Percentiles rank a stretch among this genome's conserved stretches.
Conservation (phyloP, 169 alveolate genomes). For the Cryptosporidium felis region DNA sequence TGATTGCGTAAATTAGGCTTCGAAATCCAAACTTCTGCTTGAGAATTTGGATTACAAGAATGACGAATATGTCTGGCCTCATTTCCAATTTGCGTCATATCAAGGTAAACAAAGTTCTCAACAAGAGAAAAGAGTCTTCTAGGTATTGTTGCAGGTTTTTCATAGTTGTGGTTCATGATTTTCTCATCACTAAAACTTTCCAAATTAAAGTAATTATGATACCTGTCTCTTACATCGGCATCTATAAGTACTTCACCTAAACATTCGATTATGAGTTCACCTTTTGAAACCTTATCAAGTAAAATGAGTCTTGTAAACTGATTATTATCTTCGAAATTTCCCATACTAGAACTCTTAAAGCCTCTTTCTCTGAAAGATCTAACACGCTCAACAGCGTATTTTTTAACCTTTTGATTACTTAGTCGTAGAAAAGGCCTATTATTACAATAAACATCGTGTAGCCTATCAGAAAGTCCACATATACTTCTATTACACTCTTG, state of each 20-base stretch:
- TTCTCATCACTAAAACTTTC: not conserved
- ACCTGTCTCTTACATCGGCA: conserved; percentile 56
- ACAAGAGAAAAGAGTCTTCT: conserved; percentile 29
- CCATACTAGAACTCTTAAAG: not conserved
- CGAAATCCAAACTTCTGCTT: conserved; percentile 62
- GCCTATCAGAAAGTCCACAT: conserved; percentile 59
- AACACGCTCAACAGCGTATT: conserved; percentile 15
- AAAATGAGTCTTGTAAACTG: conserved; percentile 24
- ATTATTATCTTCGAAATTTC: not conserved
- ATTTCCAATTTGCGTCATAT: conserved; percentile 65
- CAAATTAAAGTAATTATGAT: conserved; percentile 7
- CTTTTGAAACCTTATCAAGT: conserved; percentile 3
- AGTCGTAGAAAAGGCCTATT: conserved; percentile 49
- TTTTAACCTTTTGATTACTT: not conserved
- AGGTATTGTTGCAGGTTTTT: not conserved
- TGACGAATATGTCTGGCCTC: conserved; percentile 62
- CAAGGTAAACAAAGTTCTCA: conserved; percentile 46
- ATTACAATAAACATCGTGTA: conserved; percentile 58
- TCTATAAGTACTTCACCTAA: conserved; percentile 43
- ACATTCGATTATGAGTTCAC: conserved; percentile 67
- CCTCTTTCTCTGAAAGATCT: not conserved
- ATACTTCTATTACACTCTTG: conserved; percentile 45
- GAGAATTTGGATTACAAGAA: conserved; percentile 61
- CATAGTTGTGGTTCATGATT: not conserved
- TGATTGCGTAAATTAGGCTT: not conserved